phyloP scores from a whole-genome alignment of 1,284 basidiomycete species.

The Leccinum pachyderme region DNA sequence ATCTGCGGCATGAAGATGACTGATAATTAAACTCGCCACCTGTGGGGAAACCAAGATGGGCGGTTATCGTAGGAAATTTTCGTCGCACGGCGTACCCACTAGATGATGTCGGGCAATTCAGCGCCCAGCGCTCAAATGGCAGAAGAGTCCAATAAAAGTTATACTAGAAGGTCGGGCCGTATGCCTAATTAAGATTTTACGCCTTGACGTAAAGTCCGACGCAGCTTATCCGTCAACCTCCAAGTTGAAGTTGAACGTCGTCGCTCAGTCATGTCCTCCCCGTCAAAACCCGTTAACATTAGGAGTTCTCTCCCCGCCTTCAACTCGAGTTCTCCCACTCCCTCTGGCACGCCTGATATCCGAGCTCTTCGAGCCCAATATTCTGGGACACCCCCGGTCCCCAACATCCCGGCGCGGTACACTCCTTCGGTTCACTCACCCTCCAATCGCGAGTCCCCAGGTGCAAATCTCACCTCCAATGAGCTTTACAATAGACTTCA shows the following conservation, averaged over 20 bases:
- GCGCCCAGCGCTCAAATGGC: too few species aligned
- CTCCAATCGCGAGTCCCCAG: slow-evolving; percentile 28
- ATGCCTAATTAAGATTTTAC: neutral
- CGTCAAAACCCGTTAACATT: slow-evolving; percentile 62
- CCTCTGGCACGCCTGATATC: slow-evolving; percentile 51
- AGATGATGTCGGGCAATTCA: too few species aligned
- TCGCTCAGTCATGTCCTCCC: slow-evolving; percentile 45
- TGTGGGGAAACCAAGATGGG: too few species aligned
- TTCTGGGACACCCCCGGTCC: slow-evolving; percentile 57
- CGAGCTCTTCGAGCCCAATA: slow-evolving; percentile 63
- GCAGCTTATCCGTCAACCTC: neutral
- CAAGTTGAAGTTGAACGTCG: neutral
- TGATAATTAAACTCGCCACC: too few species aligned
- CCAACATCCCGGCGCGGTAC: slow-evolving; percentile 58
- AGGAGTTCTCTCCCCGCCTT: slow-evolving; percentile 35
- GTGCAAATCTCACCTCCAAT: slow-evolving; percentile 4
- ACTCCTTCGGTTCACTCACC: slow-evolving; percentile 24
- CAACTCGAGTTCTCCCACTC: slow-evolving; percentile 35
- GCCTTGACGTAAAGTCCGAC: neutral
- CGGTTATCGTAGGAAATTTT: too few species aligned
- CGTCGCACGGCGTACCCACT: too few species aligned
- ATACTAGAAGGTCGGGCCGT: neutral
- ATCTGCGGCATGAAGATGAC: neutral
- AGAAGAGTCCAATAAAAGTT: too few species aligned
- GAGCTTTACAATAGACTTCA: slow-evolving; percentile 17